phyloP scores from a whole-genome alignment of 2,329 filamentous ascomycete species.

The Trichoderma polysporum region DNA sequence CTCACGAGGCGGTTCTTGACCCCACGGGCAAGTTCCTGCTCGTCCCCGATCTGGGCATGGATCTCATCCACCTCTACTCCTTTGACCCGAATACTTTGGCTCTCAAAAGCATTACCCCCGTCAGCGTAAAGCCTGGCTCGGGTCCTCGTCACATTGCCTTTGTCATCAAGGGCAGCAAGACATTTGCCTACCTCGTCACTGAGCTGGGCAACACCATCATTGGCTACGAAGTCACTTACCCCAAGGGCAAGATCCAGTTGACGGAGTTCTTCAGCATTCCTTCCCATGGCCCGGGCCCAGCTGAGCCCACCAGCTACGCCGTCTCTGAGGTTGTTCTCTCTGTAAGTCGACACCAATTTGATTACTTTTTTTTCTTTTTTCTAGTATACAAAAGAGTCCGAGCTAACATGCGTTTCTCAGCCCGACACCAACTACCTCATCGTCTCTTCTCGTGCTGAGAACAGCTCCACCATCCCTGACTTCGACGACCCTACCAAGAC shows the following conservation, averaged over 20 bases:
- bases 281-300: constrained; percentile 46
- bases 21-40: constrained; percentile 63
- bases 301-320: constrained; percentile 42
- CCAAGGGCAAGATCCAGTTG: constrained; percentile 43
- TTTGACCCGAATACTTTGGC: constrained; percentile 46
- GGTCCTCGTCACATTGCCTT: constrained; percentile 69
- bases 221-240: constrained; percentile 57
- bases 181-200: constrained; percentile 59
- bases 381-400: not conserved
- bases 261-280: constrained; percentile 47
- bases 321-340: constrained; percentile 60
- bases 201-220: constrained; percentile 60
- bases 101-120: constrained; percentile 40
- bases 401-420: constrained; percentile 34
- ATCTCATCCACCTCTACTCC: constrained; percentile 57
- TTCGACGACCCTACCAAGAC: constrained; percentile 44
- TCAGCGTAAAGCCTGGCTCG: constrained; percentile 49
- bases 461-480: constrained; percentile 49
- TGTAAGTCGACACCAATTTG: constrained; percentile 41
- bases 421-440: constrained; percentile 63
- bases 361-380: not conserved
- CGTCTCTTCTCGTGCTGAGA: constrained; percentile 66
- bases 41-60: constrained; percentile 65
- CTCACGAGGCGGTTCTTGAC: constrained; percentile 65
- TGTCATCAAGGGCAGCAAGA: constrained; percentile 43